phyloP scores from a whole-genome alignment of 768 basidiomycete species.

The Lentinula sp. region DNA sequence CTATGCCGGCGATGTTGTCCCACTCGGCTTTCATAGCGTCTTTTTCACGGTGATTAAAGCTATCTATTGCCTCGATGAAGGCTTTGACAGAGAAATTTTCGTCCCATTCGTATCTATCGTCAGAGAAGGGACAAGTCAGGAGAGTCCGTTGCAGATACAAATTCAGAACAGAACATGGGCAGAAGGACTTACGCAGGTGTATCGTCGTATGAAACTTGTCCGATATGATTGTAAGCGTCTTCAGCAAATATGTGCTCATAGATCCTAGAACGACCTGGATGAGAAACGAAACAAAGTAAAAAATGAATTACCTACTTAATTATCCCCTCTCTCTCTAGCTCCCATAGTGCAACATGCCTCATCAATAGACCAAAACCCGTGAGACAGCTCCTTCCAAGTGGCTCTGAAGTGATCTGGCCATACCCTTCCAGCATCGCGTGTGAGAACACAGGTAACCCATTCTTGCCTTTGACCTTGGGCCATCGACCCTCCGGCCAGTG shows the following conservation, averaged over 20 bases:
- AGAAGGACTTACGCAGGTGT: neutral
- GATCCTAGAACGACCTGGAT: neutral
- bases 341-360: constrained; percentile 15
- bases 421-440: constrained; percentile 7
- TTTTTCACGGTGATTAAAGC: constrained; percentile 7
- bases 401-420: neutral
- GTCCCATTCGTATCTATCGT: constrained; percentile 12
- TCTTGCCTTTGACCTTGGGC: neutral
- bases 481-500: constrained; percentile 7
- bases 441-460: constrained; percentile 8
- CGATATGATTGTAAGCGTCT: constrained; percentile 6
- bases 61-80: constrained; percentile 5
- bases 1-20: no score
- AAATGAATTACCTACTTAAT: neutral
- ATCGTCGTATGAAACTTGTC: constrained; percentile 12
- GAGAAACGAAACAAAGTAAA: neutral
- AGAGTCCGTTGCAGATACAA: neutral
- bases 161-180: neutral
- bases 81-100: constrained; percentile 6
- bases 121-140: neutral
- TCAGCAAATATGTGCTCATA: constrained; percentile 6
- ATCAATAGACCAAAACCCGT: constrained; percentile 11
- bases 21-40: neutral
- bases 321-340: constrained; percentile 2
- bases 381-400: constrained; percentile 3